Evolutionary conservation across 2,329 filamentous ascomycete genomes (phyloP).

Genomic region (Paecilomyces fulvus): DNA sequence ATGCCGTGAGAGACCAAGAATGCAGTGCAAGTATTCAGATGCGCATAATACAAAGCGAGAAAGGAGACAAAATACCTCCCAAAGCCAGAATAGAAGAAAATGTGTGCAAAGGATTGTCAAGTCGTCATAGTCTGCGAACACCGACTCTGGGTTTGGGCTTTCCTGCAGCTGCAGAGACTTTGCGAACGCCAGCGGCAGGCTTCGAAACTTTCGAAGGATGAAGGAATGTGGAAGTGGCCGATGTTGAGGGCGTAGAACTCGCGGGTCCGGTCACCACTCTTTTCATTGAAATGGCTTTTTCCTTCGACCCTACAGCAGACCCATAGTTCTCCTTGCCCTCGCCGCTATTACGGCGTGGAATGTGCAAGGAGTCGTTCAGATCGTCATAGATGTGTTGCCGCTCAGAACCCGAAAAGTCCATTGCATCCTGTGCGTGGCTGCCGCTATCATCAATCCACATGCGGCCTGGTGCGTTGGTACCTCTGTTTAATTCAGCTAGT

Average conservation of each 20-base stretch:
- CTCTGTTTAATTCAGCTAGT: constrained; percentile 16
- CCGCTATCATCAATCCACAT: constrained; percentile 7
- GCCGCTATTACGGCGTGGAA: neutral
- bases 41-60: neutral
- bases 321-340: neutral
- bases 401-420: neutral
- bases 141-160: constrained; percentile 28
- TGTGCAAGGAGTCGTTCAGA: neutral
- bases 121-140: constrained; percentile 23
- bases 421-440: constrained; percentile 7
- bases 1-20: too few relatives aligned
- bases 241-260: neutral
- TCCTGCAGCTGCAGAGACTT: constrained; percentile 11
- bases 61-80: neutral
- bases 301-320: neutral
- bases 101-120: neutral
- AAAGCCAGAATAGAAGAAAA: neutral
- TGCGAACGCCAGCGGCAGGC: constrained; percentile 11
- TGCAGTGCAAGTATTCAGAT: neutral
- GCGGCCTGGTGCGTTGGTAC: constrained; percentile 9
- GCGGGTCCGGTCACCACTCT: neutral
- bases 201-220: constrained; percentile 12
- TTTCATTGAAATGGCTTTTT: neutral
- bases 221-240: neutral
- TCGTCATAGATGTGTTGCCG: neutral